Evolutionary conservation across 352 stramenopile genomes (phyloP).

Genomic region (Phytophthora melonis): DNA sequence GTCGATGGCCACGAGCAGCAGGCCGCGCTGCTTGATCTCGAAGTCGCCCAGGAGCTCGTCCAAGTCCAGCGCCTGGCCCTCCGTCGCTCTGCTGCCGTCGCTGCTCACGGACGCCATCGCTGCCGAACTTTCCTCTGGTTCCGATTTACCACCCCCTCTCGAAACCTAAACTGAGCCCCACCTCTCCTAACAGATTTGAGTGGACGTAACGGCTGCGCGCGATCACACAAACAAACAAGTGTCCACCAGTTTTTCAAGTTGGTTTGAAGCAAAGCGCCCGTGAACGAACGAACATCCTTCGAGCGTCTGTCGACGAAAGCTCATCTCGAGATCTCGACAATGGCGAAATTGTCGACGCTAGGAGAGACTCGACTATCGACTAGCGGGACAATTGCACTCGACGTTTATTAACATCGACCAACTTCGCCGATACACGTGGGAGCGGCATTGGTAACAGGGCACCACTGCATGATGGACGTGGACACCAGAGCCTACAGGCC

Average conservation of each 20-base stretch:
- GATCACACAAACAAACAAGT: conserved; percentile 19
- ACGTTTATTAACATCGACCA: no score
- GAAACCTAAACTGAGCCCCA: conserved; percentile 12
- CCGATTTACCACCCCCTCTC: background rate
- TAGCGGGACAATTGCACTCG: background rate
- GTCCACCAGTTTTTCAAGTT: background rate
- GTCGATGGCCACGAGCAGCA: conserved; percentile 41
- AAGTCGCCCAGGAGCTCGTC: conserved; percentile 38
- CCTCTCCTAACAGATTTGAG: conserved; percentile 19
- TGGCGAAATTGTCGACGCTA: background rate
- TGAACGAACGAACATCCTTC: background rate
- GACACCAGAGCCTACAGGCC: background rate
- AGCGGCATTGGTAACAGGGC: background rate
- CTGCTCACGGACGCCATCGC: conserved; percentile 15
- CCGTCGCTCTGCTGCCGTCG: conserved; percentile 2
- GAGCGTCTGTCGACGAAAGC: background rate
- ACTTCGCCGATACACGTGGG: background rate
- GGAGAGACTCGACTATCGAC: background rate
- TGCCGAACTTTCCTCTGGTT: conserved; percentile 4
- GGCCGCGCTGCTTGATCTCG: conserved; percentile 32
- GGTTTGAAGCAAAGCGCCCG: background rate
- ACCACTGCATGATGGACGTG: background rate
- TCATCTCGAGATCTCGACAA: background rate
- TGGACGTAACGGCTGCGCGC: conserved; percentile 19
- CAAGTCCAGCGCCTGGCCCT: conserved; percentile 16